Evolutionary conservation across 805 yeast species (phyloP), one percentile per base, ranked within the genome.

Genomic region (Saccharomycopsis selenospora): DNA sequence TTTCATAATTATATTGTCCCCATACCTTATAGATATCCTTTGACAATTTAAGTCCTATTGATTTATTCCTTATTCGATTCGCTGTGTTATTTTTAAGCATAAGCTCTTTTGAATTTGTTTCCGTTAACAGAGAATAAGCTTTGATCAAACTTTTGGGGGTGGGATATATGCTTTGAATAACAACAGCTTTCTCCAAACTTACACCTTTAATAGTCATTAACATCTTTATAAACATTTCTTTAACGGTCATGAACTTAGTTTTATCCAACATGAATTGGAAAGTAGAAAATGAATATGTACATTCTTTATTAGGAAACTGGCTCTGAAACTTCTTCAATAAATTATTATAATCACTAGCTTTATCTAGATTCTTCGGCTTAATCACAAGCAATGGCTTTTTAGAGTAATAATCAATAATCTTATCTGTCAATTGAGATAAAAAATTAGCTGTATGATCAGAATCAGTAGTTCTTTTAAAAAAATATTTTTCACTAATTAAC

Each of bases 141-240:
- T 70, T 68, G 10, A 82, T 61, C n/a, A 91, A 68, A 17, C 59
- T 61, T 29, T 67, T 66, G 0, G 97, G 93, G 0, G 97, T 90
- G 2, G 79, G 78, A 59, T 71, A 93, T 38, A 71, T 61, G 17
- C 69, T 68, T 63, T 90, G 97, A 7, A 93, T 79, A 5, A 78
- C 77, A 7, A 79, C 60, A 0, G 99, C 99, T 60, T 85, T 88
- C 54, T 91, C 97, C 26, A 86, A 65, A 0, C 95, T 79, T 1
- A 93, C 71, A 0, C 98, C 99, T 52, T 77, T 74, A 2, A 85
- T 73, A 2, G 89, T 76, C 83, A 89, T 78, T 20, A 93, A 71
- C 82, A 88, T 79, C 41, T 76, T 70, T 1, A 88, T 66, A 56
- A 80, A 91, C 57, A 87, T 66, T 53, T 91, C 96, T 42, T 78